Evolutionary conservation across 2,329 filamentous ascomycete species (phyloP).

Genomic region (Epichloe elymi): DNA sequence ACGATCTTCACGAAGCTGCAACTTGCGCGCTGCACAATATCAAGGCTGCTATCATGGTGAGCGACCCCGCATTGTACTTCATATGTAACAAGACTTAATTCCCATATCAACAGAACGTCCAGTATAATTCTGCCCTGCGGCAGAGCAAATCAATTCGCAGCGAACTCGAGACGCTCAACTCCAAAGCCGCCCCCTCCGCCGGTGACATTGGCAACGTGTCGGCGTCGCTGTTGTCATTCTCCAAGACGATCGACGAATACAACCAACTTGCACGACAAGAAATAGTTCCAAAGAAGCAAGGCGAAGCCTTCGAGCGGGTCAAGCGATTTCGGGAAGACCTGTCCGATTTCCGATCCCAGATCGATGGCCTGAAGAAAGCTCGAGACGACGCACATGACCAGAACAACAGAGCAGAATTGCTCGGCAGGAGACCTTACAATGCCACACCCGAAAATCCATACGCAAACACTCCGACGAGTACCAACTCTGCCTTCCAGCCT

Average conservation of each 20-base stretch:
- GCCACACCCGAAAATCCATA: conserved; percentile 92
- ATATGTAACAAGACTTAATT: too few species aligned
- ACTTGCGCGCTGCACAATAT: background rate
- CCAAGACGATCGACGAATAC: conserved; percentile 89
- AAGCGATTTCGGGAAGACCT: conserved; percentile 78
- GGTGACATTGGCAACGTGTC: conserved; percentile 53
- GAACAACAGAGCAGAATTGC: conserved; percentile 62
- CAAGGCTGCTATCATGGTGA: background rate
- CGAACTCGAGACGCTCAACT: conserved; percentile 59
- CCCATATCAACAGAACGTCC: conserved; percentile 46
- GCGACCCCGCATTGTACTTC: background rate
- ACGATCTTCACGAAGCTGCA: background rate
- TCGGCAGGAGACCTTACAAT: conserved; percentile 68
- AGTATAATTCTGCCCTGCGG: conserved; percentile 77
- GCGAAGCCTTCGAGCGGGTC: conserved; percentile 76
- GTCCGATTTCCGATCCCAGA: conserved; percentile 61
- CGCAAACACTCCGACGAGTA: conserved; percentile 36
- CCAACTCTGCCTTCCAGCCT: conserved; percentile 25
- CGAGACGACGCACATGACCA: conserved; percentile 60
- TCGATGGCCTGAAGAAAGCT: conserved; percentile 64
- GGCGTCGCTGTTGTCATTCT: conserved; percentile 66
- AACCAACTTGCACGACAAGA: conserved; percentile 73
- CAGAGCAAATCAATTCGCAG: conserved; percentile 69
- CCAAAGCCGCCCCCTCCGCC: conserved; percentile 46
- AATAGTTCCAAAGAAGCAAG: conserved; percentile 78